Base-by-base conservation (phyloP, 2,329 filamentous ascomycete species). In the Sclerotiophoma versabilis region DNA sequence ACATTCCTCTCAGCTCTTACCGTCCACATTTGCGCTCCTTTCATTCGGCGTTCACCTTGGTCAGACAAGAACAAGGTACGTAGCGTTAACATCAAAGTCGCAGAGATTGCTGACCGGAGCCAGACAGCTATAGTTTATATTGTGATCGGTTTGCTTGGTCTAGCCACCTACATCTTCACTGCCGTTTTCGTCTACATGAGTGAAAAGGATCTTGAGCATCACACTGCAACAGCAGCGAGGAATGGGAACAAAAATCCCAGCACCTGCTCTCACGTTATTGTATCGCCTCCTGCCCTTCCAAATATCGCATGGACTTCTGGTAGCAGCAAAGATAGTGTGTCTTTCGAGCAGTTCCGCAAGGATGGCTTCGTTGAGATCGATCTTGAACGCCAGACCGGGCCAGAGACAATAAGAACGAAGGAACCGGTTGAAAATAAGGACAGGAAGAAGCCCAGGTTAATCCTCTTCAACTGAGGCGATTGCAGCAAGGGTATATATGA, bases 41-140 rank as follows among this genome's bases (percentile, higher is more conserved):
- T 70, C 42, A 59, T 69, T 19, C 48, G 55, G 25, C 39, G 54
- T 5, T 33, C 52, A 22, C 36, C 53, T 12, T 71, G 66, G 66
- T 51, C 55, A 1, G 58, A 58, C 25, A 45, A 54, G n/a, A 57
- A 63, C 20, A 68, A 66, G 52, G 66, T 61, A 44, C 17, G 55
- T 39, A 4, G 12, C 9, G 11, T 15, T 10, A 14, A 26, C 3
- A n/a, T 12, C 3, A 17, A 3, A 20, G 4, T 11, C 4, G n/a
- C 12, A 32, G 20, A 3, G 32, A 17, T 8, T 45, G 19, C 50
- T 64, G 15, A 62, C 14, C 17, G 2, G 15, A 17, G 3, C n/a
- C 15, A 71, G 65, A 62, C 68, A 26, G 66, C 66, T 3, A 59
- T 71, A 19, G 54, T 59, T 0, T 71, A 69, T 37, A 55, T 71